A percentile compares a stretch with the other conserved stretches of the same genome.
Evolutionary conservation across 805 yeast genomes (phyloP).

Genomic region (Clavispora fructus): DNA sequence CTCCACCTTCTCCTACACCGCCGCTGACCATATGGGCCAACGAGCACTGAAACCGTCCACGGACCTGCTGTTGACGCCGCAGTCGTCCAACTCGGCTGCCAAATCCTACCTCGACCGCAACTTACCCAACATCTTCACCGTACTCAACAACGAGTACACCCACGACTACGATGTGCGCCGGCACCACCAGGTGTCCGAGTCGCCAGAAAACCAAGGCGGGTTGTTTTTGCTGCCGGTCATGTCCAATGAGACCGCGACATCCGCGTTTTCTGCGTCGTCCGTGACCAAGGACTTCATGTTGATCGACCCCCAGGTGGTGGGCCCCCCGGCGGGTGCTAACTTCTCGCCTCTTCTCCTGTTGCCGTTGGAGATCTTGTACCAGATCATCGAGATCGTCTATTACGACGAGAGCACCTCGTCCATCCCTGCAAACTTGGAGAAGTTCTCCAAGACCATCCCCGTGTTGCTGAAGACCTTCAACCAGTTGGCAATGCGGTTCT

Average conservation of each 20-base stretch:
- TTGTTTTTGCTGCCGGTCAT: constrained; percentile 16
- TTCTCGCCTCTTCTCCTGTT: constrained; percentile 26
- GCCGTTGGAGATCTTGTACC: constrained; percentile 53
- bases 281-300: constrained; percentile 14
- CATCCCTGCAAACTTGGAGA: constrained; percentile 46
- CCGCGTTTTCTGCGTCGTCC: constrained; percentile 8
- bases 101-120: background rate
- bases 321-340: constrained; percentile 5
- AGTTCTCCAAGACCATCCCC: constrained; percentile 47
- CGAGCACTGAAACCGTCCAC: constrained; percentile 8
- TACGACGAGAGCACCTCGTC: constrained; percentile 50
- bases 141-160: constrained; percentile 4
- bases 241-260: constrained; percentile 8
- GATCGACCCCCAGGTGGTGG: constrained; percentile 13
- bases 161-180: background rate
- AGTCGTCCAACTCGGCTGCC: constrained; percentile 3
- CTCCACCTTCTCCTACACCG: background rate
- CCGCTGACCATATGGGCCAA: constrained; percentile 10
- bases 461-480: constrained; percentile 56
- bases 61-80: constrained; percentile 7
- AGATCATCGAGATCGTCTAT: constrained; percentile 51
- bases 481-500: constrained; percentile 50
- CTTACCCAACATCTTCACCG: constrained; percentile 12
- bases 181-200: background rate
- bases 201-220: constrained; percentile 12